Percentiles rank a stretch among this genome's conserved stretches.
These are phyloP conservation scores for Fusarium scirpi DNA, from an alignment of 2,329 filamentous ascomycete species.

Conservation along the genomic window DNA sequence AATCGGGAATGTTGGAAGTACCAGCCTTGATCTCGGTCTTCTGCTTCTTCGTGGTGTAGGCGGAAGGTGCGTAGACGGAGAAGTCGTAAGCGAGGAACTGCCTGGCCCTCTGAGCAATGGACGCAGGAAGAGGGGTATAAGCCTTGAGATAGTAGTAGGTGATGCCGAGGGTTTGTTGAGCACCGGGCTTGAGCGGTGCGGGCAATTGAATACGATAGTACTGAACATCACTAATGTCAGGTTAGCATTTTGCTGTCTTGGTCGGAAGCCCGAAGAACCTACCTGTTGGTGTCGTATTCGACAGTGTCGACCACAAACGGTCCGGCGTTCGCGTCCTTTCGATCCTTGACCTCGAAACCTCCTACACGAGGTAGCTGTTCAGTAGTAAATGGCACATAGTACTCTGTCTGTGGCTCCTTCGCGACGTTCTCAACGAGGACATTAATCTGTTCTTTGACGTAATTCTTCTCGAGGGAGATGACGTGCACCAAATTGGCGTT, in stretches of 20 bases:
- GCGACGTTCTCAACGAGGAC: slow-evolving; percentile 93
- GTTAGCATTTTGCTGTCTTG: slow-evolving; percentile 27
- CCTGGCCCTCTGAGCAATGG: slow-evolving; percentile 84
- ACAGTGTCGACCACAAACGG: slow-evolving; percentile 78
- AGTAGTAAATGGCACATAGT: slow-evolving; percentile 88
- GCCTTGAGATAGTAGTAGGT: slow-evolving; percentile 84
- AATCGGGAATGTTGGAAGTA: slow-evolving; percentile 84
- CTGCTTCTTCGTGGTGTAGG: slow-evolving; percentile 89
- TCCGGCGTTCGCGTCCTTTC: slow-evolving; percentile 78
- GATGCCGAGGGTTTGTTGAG: slow-evolving; percentile 88
- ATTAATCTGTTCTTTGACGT: slow-evolving; percentile 90
- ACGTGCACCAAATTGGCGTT: slow-evolving; percentile 92
- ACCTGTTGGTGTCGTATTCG: slow-evolving; percentile 72
- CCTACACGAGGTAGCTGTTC: slow-evolving; percentile 82
- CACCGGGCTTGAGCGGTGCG: slow-evolving; percentile 77
- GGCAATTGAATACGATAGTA: slow-evolving; percentile 89
- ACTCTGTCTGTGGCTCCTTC: slow-evolving; percentile 82
- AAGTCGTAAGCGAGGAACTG: slow-evolving; percentile 90
- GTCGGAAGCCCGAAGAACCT: slow-evolving; percentile 40
- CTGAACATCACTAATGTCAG: slow-evolving; percentile 70
- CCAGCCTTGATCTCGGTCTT: slow-evolving; percentile 94
- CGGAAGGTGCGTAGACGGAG: slow-evolving; percentile 85
- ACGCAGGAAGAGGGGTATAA: slow-evolving; percentile 82
- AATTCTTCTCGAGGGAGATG: slow-evolving; percentile 93
- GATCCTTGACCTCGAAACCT: slow-evolving; percentile 91